Evolutionary conservation across 352 stramenopile genomes (phyloP), one percentile per base, ranked within the genome.

Genomic region (Plasmopara halstedii): DNA sequence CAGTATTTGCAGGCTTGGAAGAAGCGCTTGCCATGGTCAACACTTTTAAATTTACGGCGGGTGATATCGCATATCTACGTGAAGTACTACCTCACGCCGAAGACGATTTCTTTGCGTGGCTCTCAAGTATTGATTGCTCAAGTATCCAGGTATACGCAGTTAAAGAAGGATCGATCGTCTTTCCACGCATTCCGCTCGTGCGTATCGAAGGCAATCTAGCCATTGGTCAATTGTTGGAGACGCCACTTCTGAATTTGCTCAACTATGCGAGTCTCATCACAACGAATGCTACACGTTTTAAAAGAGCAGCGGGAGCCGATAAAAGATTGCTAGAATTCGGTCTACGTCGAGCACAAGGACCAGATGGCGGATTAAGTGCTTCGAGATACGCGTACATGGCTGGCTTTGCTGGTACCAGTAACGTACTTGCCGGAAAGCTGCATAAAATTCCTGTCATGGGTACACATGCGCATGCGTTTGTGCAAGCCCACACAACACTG

Each of bases 401-500:
- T 29, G 96, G 96, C 23, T 99, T 99, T 75, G 80, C 97, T 39
- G 96, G 80, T 26, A 99, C 96, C 18, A 97, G 88, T 62, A 99
- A 99, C 58, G 92, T 99, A 14, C 67, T 98, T 14, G 96, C 96
- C 5, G 96, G 96, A 19, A 98, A 98, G 55, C 51, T 97, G 15
- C 91, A 98, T 45, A 76, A 83, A 46, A 95, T 99, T 40, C 82
- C 87, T 13, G 88, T 99, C 44, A 95, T 88, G 55, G 97, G 97
- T 38, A 99, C 97, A 4, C 95, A 99, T 62, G 96, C 96, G 9
- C 97, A 99, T 66, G 83, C 95, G 9, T 99, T 98, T 69, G 95
- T 99, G 19, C 90, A 98, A 70, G 82, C 88, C 21, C 98, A 98
- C 66, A 89, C 75, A 14, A 80, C 68, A n/a, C 67, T 99, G 20